Evolutionary conservation across 1,284 basidiomycete species (phyloP), one percentile per base, ranked within the genome.

Genomic region (Boletus subluridellus): DNA sequence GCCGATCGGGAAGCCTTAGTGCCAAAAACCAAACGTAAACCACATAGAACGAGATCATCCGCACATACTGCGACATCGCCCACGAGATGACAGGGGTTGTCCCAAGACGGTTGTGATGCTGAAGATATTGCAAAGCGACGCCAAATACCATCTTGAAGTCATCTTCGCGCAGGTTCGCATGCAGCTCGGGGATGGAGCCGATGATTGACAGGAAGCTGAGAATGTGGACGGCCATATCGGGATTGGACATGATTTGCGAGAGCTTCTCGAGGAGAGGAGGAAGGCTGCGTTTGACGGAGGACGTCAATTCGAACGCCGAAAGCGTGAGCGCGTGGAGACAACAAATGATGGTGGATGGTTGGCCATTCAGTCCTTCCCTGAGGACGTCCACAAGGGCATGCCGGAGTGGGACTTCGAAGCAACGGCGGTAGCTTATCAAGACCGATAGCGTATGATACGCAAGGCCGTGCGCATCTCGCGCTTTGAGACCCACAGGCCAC

Each of bases 21-120:
- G 93, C 89, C 55, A 98, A 82, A 78, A 98, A 99, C 97, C 97
- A 99, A 38, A 91, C 82, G 67, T 97, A 96, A 61, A 99, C 91
- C 62, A 91, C 87, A 71, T 91, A 93, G 76, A 95, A 98, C 0
- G 95, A 95, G 66, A 98, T 83, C 67, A 94, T 86, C 56, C 96
- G 90, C 14, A 99, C 94, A 69, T 98, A 95, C 74, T 99, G 95
- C 7, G 94, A 93, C 48, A 98, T 82, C 4, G 95, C 93, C 83
- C 92, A 96, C 2, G 90, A 90, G 52, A 84, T 79, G 7, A 81
- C 80, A 5, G 83, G 81, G 5, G 82, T 78, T 55, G 82, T 73
- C 64, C 87, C 78, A 66, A 84, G 77, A 69, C 88, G 81, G 63
- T 92, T 94, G 70, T 98, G 94, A 65, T 95, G 86, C 64, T 95